These are phyloP conservation scores for Aspergillus ruber DNA, from an alignment of 2,329 filamentous ascomycete genomes.

Conservation along the genomic window DNA sequence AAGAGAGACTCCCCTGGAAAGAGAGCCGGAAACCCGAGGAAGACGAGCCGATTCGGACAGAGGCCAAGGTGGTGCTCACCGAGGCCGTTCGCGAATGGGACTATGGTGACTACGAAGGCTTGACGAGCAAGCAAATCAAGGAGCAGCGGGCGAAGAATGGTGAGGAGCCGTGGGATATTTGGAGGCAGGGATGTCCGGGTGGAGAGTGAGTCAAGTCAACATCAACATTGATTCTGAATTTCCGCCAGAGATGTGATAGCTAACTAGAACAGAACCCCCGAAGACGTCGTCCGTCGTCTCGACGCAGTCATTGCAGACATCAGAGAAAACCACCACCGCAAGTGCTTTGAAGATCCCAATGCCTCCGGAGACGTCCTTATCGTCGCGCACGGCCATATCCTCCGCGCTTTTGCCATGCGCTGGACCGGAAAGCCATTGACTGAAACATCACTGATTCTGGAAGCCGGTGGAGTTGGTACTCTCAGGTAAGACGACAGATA, in stretches of 20 bases:
- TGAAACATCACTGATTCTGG: slow-evolving; percentile 74
- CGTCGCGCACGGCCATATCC: slow-evolving; percentile 84
- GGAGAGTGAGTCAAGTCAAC: slow-evolving; percentile 79
- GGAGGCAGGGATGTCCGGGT: slow-evolving; percentile 78
- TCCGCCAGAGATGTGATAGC: no score
- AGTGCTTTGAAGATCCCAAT: slow-evolving; percentile 52
- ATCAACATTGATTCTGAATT: no score
- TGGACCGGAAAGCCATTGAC: slow-evolving; percentile 71
- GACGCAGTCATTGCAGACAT: slow-evolving; percentile 74
- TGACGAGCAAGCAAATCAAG: slow-evolving; percentile 65
- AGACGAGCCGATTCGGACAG: slow-evolving; percentile 43
- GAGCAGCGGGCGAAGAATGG: slow-evolving; percentile 53
- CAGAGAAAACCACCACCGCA: slow-evolving; percentile 57
- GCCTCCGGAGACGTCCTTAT: slow-evolving; percentile 62
- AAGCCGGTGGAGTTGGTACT: slow-evolving; percentile 78
- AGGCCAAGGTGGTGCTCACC: slow-evolving; percentile 59
- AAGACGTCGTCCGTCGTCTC: slow-evolving; percentile 64
- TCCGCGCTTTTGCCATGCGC: slow-evolving; percentile 79
- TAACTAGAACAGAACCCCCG: slow-evolving; percentile 50
- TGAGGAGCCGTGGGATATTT: slow-evolving; percentile 68
- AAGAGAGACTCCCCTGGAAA: slow-evolving; percentile 66
- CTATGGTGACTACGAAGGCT: slow-evolving; percentile 80
- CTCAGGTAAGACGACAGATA: slow-evolving; percentile 53
- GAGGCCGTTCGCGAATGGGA: slow-evolving; percentile 78
- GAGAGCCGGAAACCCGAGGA: slow-evolving; percentile 20